Conservation (phyloP, 129 eudicot genomes). For the Rutidosis leptorrhynchoides region DNA sequence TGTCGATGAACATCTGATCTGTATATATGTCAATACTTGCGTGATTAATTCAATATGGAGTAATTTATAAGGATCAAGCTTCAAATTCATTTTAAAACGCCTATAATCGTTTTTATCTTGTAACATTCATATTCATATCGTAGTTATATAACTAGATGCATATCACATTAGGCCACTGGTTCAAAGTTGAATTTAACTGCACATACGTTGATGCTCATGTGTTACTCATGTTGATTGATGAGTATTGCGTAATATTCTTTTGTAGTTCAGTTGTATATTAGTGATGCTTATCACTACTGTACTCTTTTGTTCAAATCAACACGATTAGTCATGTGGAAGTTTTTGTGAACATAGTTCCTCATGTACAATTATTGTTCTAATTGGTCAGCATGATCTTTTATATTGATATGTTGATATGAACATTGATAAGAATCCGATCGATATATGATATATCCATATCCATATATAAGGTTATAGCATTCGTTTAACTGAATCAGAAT, state of each 20-base stretch:
- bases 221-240: neutral
- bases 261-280: neutral
- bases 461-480: no score
- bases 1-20: neutral
- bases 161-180: neutral
- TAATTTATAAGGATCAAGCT: constrained; percentile 1
- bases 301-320: neutral
- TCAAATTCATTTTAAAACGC: neutral
- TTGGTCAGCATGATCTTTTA: neutral
- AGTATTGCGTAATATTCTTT: neutral
- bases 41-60: neutral
- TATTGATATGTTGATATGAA: no score
- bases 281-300: neutral
- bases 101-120: neutral
- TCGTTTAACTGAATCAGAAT: neutral
- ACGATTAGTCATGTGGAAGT: neutral
- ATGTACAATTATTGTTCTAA: neutral
- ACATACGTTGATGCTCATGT: constrained; percentile 1
- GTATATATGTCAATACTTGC: neutral
- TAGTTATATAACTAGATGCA: neutral
- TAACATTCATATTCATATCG: neutral
- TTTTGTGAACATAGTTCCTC: neutral
- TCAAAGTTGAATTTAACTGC: neutral
- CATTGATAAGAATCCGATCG: neutral
- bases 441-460: no score